Conservation (phyloP, 176 grass and related monocot species). For the Ananas comosus region DNA sequence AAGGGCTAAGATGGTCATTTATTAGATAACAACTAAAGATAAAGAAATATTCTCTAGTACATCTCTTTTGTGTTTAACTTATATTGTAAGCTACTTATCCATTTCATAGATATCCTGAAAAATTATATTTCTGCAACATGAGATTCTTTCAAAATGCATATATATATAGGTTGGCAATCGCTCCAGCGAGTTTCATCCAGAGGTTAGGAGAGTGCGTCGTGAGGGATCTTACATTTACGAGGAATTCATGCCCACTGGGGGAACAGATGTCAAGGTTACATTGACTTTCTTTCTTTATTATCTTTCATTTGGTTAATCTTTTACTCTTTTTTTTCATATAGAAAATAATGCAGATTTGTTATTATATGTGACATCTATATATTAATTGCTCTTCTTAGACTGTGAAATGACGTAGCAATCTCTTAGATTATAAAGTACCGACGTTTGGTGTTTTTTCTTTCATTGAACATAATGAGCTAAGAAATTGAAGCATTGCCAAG, state of each 20-base stretch:
- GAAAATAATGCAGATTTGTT: background rate
- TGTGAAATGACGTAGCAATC: no score
- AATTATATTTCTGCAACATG: slow-evolving; percentile 6
- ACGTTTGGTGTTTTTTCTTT: background rate
- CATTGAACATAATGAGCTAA: background rate
- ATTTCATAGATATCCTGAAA: no score
- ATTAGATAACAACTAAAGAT: no score
- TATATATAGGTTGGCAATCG: slow-evolving; percentile 71
- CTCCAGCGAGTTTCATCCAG: slow-evolving; percentile 90
- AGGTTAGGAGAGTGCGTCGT: slow-evolving; percentile 79
- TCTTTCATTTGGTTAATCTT: slow-evolving; percentile 7
- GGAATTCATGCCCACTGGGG: slow-evolving; percentile 97
- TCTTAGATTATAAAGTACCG: no score
- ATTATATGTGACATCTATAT: background rate
- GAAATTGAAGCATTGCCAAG: background rate
- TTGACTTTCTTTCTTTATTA: background rate
- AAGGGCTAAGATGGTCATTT: no score
- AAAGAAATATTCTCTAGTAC: no score
- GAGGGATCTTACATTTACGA: slow-evolving; percentile 96
- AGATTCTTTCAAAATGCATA: slow-evolving; percentile 6
- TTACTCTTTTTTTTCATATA: slow-evolving; percentile 9
- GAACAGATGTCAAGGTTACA: slow-evolving; percentile 94
- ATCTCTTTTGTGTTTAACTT: no score
- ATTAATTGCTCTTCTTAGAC: background rate
- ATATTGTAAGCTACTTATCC: no score